Conservation (phyloP, 495 filamentous ascomycete genomes). For the Penicillium soppii region DNA sequence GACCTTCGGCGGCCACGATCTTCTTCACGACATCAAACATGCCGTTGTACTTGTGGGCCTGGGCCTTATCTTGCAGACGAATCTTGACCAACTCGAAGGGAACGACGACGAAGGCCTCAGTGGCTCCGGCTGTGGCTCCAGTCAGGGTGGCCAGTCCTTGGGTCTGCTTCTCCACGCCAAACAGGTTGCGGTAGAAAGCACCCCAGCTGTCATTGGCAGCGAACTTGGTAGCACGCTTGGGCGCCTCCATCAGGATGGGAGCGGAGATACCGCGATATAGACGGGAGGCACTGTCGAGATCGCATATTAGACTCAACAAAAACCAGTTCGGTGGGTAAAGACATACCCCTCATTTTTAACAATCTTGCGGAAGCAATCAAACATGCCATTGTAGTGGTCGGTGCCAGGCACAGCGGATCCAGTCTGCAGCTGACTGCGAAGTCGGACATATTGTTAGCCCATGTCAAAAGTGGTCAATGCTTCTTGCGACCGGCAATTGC, state of each 20-base stretch:
- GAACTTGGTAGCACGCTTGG: constrained; percentile 98
- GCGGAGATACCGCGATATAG: constrained; percentile 95
- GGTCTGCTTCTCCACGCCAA: constrained; percentile 82
- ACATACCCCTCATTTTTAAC: constrained; percentile 87
- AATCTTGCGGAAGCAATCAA: constrained; percentile 97
- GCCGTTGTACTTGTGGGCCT: constrained; percentile 91
- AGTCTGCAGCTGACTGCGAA: constrained; percentile 77
- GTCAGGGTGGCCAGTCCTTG: constrained; percentile 87
- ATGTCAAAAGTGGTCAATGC: constrained; percentile 4
- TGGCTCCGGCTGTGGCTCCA: constrained; percentile 91
- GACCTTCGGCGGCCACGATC: constrained; percentile 80
- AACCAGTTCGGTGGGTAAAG: neutral
- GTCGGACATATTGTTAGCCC: constrained; percentile 13
- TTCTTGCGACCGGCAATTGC: constrained; percentile 28
- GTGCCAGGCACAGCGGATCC: constrained; percentile 60
- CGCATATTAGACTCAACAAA: constrained; percentile 5
- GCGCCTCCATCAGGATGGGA: constrained; percentile 97
- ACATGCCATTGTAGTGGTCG: constrained; percentile 90
- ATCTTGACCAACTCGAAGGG: constrained; percentile 97
- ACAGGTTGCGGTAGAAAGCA: constrained; percentile 79
- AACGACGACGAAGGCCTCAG: constrained; percentile 92
- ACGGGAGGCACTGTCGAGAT: constrained; percentile 64
- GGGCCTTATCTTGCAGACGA: constrained; percentile 90
- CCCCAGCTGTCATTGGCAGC: constrained; percentile 99
- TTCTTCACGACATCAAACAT: constrained; percentile 87